A percentile compares a stretch with the other conserved stretches of the same genome.
phyloP scores from a whole-genome alignment of 2,329 filamentous ascomycete species.

The Ilyonectria sp. region DNA sequence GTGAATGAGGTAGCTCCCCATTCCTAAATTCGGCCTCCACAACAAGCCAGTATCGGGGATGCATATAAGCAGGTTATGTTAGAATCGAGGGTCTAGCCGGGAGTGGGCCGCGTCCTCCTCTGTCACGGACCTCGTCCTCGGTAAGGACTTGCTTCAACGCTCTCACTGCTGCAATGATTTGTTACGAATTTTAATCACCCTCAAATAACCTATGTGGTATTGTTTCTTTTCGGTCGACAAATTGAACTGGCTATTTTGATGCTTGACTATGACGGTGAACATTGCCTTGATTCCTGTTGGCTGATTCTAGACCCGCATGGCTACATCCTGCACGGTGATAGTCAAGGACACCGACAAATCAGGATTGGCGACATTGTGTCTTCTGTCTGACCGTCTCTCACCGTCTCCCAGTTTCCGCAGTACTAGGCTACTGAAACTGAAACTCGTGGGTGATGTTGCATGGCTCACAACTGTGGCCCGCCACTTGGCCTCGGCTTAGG shows the following conservation, averaged over 20 bases:
- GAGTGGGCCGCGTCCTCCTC: neutral
- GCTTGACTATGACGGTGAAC: neutral
- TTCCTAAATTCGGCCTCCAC: constrained; percentile 40
- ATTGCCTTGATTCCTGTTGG: neutral
- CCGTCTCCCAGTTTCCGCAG: neutral
- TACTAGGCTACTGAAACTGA: neutral
- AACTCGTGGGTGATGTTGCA: neutral
- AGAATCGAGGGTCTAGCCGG: neutral
- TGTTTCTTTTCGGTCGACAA: neutral
- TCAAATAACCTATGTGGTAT: neutral
- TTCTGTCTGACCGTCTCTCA: neutral
- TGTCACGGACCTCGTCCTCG: neutral
- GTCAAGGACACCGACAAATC: neutral
- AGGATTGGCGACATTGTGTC: neutral
- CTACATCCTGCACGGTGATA: neutral
- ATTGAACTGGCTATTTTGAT: neutral
- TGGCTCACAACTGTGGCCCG: neutral
- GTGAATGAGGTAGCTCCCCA: constrained; percentile 26
- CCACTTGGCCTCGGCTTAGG: neutral
- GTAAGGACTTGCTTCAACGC: neutral
- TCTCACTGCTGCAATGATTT: neutral
- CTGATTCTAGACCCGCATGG: neutral
- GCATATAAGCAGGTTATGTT: constrained; percentile 23
- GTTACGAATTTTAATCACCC: neutral
- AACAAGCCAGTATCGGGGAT: constrained; percentile 25